Base-by-base conservation (phyloP, 371 early-diverging fungal species). In the Rhizopus stolonifer region DNA sequence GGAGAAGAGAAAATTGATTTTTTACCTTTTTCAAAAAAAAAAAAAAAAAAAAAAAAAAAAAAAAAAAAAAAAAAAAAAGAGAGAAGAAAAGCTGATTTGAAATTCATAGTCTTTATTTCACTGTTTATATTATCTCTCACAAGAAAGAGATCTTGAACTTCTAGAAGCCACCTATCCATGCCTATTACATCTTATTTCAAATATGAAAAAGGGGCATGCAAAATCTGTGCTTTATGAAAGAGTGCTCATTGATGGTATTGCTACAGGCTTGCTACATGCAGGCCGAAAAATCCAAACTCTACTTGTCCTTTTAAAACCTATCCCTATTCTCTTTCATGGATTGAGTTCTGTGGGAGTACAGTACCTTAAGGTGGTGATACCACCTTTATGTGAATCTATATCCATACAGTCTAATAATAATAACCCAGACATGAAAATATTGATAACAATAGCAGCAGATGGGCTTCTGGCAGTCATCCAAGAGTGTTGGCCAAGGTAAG, bases 401-500 rank as follows among this genome's bases (percentile, higher is more conserved):
- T 10, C 59, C 1, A 42, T 8, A 32, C 47, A 46, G 47, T n/a
- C 22, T 29, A 38, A 44, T 42, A 47, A 39, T 39, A 2, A n/a
- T n/a, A n/a, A n/a, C n/a, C n/a, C 56, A 19, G 15, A 19, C 8
- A 33, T 55, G n/a, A 52, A 46, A 56, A 26, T 32, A 23, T 51
- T 63, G 3, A 64, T 66, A 51, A 13, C 6, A 21, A 7, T 56
- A 1, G 67, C 70, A 0, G 46, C 57, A 15, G 15, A 49, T 0
- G 26, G 61, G 14, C 29, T 74, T n/a, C 31, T 26, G 8, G 40
- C 49, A 8, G 46, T 70, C 7, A 70, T 74, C 1, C 33, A 61
- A 22, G 39, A 43, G 13, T 65, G 67, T 23, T 74, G 74, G 74
- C 70, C 70, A 59, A 54, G 72, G 72, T 72, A 72, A 26, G 45